Evolutionary conservation across 1,139 yeast genomes (phyloP).

Genomic region (Meyerozyma athensensis): DNA sequence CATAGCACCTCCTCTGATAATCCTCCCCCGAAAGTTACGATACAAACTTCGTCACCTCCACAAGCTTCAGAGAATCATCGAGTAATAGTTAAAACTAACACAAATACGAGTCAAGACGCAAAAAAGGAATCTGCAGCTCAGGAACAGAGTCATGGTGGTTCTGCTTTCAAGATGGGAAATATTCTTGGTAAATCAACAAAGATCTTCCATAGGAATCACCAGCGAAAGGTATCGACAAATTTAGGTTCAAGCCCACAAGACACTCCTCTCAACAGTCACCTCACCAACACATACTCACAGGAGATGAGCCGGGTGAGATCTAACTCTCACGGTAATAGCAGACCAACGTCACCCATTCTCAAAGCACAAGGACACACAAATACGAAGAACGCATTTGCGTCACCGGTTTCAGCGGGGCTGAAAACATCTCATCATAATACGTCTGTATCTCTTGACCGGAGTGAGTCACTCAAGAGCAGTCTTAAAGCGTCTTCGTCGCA

Average conservation of each 20-base stretch:
- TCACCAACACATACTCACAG: slow-evolving; percentile 27
- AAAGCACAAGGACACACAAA: background rate
- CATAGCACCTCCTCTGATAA: background rate
- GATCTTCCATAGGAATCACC: slow-evolving; percentile 26
- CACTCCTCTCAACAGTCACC: slow-evolving; percentile 10
- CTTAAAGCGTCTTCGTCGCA: background rate
- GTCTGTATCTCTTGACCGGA: no score
- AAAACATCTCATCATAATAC: background rate
- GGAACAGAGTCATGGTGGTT: background rate
- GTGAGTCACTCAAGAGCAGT: no score
- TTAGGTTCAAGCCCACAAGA: slow-evolving; percentile 7
- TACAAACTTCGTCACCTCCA: background rate
- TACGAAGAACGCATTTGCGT: background rate
- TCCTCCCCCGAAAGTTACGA: background rate
- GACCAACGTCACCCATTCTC: slow-evolving; percentile 3
- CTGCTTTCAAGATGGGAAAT: slow-evolving; percentile 20
- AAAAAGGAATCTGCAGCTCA: background rate
- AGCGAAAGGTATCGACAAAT: slow-evolving; percentile 1
- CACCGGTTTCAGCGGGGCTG: background rate
- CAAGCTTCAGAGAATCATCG: background rate
- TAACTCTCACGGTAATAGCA: slow-evolving; percentile 16
- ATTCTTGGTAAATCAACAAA: slow-evolving; percentile 30
- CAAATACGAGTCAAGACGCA: background rate
- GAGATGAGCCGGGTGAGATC: slow-evolving; percentile 33
- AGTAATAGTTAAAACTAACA: background rate